Conservation (phyloP, 139 green algal species). For the Coelastrella sp. region DNA sequence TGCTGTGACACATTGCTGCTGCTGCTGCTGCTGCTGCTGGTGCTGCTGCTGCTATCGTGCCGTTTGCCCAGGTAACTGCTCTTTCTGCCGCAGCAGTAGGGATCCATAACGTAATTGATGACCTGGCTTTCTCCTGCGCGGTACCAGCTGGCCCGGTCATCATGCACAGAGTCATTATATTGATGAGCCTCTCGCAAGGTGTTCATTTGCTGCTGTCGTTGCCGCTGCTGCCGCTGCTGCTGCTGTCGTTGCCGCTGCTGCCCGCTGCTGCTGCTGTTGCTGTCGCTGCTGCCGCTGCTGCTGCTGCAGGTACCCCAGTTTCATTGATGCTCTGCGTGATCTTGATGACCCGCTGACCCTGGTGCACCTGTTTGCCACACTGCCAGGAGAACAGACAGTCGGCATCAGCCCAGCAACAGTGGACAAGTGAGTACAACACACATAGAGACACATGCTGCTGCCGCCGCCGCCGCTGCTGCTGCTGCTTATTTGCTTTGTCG, state of each 20-base stretch:
- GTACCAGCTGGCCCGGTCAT: too few relatives aligned
- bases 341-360: slow-evolving; percentile 97
- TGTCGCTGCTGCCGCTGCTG: neutral
- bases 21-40: neutral
- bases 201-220: too few relatives aligned
- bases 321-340: slow-evolving; percentile 97
- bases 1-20: neutral
- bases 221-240: neutral
- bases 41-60: neutral
- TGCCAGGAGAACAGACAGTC: slow-evolving; percentile 82
- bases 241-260: neutral
- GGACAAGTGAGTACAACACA: slow-evolving; percentile 22
- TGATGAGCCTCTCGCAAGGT: neutral
- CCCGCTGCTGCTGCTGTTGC: neutral
- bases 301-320: slow-evolving; percentile 92
- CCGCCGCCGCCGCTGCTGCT: neutral
- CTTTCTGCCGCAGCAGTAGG: too few relatives aligned
- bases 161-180: neutral
- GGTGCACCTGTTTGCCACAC: slow-evolving; percentile 95
- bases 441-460: neutral
- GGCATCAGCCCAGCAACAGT: slow-evolving; percentile 58
- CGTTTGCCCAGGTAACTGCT: neutral
- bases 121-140: too few relatives aligned
- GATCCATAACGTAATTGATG: too few relatives aligned
- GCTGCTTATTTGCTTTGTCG: neutral